These are phyloP conservation scores for Omphalea diandra DNA, from an alignment of 441 rosid species.

Conservation along the genomic window DNA sequence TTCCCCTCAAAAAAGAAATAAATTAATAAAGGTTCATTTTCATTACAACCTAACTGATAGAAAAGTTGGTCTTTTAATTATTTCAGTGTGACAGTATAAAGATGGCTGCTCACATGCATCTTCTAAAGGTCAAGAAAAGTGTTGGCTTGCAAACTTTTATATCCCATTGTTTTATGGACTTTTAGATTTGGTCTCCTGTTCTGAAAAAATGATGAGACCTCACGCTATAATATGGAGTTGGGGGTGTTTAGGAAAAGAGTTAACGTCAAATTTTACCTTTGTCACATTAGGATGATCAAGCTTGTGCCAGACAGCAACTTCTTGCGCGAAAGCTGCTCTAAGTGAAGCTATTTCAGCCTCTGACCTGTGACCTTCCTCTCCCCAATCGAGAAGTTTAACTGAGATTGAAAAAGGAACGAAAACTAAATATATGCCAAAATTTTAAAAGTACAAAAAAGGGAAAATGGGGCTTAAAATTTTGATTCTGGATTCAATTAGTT, in stretches of 20 bases:
- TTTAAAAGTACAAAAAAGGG: not conserved
- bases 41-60: constrained; percentile 9
- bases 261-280: constrained; percentile 47
- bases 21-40: not conserved
- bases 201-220: not conserved
- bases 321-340: constrained; percentile 83
- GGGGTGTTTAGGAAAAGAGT: not conserved
- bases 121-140: not conserved
- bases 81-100: constrained; percentile 8
- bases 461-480: not conserved
- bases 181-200: not conserved
- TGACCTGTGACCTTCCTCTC: constrained; percentile 92
- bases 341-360: constrained; percentile 79
- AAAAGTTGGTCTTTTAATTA: constrained; percentile 10
- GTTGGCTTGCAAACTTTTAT: not conserved
- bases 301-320: constrained; percentile 97
- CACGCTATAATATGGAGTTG: not conserved
- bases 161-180: not conserved
- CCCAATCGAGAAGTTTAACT: constrained; percentile 99
- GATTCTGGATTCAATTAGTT: not conserved
- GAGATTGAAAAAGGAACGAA: constrained; percentile 13
- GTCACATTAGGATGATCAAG: constrained; percentile 96
- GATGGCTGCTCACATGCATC: constrained; percentile 22
- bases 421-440: not conserved
- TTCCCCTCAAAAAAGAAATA: not conserved